Base-by-base conservation (phyloP, 2,329 filamentous ascomycete genomes). In the Parafenestella ontariensis region DNA sequence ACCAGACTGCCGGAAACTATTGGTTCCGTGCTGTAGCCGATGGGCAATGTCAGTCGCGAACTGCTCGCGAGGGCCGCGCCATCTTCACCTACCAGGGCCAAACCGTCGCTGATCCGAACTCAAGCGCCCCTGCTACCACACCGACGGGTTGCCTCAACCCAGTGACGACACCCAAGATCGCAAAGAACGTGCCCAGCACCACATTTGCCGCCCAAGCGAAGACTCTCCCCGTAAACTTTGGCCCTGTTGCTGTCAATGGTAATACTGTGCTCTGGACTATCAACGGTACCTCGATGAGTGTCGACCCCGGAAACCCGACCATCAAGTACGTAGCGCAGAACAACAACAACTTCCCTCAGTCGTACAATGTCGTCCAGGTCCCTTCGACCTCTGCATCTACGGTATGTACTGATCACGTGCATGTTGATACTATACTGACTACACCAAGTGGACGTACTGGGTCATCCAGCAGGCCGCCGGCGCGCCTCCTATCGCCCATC, bases 291-390 rank as follows among this genome's bases (percentile, higher is more conserved):
- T 78, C 77, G 8, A 76, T 84, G 68, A 52, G 74, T 5, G 72
- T 83, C 5, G 74, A 83, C 50, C 83, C 81, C 74, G 66, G 66
- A 8, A 65, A 81, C 45, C 82, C 83, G 5, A 83, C 81, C 0
- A 45, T 82, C 24, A 62, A 77, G 43, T 79, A 80, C 53, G 64
- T 81, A 37, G 67, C 77, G 17, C 65, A 79, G 31, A 64, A 68
- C 26, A 78, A 80, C 64, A 73, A 69, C 31, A 76, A 54, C 56
- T 80, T 76, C 54, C 75, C 78, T 1, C 50, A 46, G 2, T 64
- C 64, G 5, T 76, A 78, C 52, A 79, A 80, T 53, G 65, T 81
- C n/a, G 70, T 81, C 26, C 59, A 76, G 7, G 71, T 80, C 8
- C 68, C 75, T 13, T 69, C 67, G 3, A 67, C 66, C 5, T 58